phyloP scores from a whole-genome alignment of 805 yeast species.

The Starmerella riodocensis region DNA sequence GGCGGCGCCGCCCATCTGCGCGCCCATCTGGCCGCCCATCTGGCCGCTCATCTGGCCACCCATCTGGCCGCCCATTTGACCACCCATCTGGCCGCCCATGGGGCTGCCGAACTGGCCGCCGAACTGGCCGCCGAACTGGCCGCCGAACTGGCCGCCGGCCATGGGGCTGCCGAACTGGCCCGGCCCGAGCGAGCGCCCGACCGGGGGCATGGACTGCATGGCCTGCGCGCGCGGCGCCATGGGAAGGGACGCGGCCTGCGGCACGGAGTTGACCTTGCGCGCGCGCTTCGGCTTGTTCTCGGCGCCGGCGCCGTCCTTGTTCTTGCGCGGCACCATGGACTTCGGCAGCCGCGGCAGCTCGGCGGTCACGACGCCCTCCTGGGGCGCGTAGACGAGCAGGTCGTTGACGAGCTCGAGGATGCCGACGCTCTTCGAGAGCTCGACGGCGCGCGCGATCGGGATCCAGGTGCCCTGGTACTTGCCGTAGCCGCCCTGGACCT shows the following conservation, averaged over 20 bases:
- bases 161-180: no score
- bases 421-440: slow-evolving; percentile 50
- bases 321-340: slow-evolving; percentile 33
- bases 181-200: no score
- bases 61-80: neutral
- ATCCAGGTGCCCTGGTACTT: slow-evolving; percentile 97
- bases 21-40: neutral
- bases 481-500: slow-evolving; percentile 95
- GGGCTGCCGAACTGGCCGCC: no score
- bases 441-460: slow-evolving; percentile 62
- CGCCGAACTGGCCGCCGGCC: no score
- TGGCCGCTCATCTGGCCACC: neutral
- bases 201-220: slow-evolving; percentile 17
- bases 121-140: no score
- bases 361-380: slow-evolving; percentile 14
- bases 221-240: slow-evolving; percentile 14
- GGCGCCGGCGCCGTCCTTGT: slow-evolving; percentile 19
- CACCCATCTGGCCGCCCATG: neutral
- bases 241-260: neutral
- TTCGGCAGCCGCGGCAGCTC: slow-evolving; percentile 43
- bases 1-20: neutral
- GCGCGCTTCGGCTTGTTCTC: slow-evolving; percentile 16
- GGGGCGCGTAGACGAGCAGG: slow-evolving; percentile 46
- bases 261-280: slow-evolving; percentile 14
- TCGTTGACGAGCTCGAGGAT: slow-evolving; percentile 52